Percentiles rank a stretch among this genome's conserved stretches.
These are phyloP conservation scores for Pterocarpus santalinus DNA, from an alignment of 306 rosid genomes.

Conservation along the genomic window DNA sequence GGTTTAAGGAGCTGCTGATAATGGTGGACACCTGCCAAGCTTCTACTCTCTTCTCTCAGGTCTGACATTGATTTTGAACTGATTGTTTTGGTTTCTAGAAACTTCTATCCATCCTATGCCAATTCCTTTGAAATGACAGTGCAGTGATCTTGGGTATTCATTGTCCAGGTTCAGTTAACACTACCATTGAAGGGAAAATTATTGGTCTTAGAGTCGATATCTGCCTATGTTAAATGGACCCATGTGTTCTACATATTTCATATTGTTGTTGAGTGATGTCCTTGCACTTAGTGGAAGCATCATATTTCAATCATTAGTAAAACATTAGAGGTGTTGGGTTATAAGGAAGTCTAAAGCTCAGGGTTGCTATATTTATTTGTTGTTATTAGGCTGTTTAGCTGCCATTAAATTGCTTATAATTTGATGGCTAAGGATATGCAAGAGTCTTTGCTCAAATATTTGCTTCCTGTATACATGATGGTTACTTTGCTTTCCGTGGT, in stretches of 20 bases:
- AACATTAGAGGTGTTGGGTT: slow-evolving; percentile 9
- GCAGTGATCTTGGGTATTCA: slow-evolving; percentile 16
- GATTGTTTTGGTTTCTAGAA: slow-evolving; percentile 26
- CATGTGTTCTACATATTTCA: slow-evolving; percentile 24
- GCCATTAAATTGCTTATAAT: background rate
- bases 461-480: background rate
- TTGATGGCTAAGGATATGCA: slow-evolving; percentile 11
- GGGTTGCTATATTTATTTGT: slow-evolving; percentile 6
- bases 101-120: background rate
- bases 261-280: slow-evolving; percentile 30
- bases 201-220: slow-evolving; percentile 10
- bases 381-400: slow-evolving; percentile 9
- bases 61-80: slow-evolving; percentile 45
- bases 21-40: slow-evolving; percentile 99
- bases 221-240: slow-evolving; percentile 23
- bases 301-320: background rate
- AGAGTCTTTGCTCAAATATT: background rate
- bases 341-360: background rate
- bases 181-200: slow-evolving; percentile 10
- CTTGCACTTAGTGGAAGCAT: background rate
- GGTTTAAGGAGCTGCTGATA: slow-evolving; percentile 98
- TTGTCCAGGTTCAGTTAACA: slow-evolving; percentile 19
- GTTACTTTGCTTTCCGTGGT: slow-evolving; percentile 27
- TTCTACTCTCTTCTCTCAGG: slow-evolving; percentile 95
- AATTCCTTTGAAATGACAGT: slow-evolving; percentile 19